Evolutionary conservation across 1,284 basidiomycete genomes (phyloP), one percentile per base, ranked within the genome.

Genomic region (Ustilago crameri): DNA sequence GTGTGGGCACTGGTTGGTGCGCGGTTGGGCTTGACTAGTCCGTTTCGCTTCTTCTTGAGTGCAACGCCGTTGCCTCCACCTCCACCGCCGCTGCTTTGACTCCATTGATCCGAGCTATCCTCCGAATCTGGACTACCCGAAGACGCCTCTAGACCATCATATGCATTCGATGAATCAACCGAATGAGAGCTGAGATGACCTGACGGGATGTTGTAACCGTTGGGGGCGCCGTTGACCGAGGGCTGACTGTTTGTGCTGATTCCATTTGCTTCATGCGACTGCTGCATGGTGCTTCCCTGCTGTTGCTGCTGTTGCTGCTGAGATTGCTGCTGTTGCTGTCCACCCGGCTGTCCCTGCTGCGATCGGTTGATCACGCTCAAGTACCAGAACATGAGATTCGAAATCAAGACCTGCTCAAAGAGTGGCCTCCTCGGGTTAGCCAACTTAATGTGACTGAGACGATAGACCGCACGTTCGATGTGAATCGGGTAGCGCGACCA

Each of bases 331-430:
- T 14, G 73, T 59, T 30, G 85, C 71, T 72, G 58, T 7, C 30
- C 38, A 9, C 37, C 60, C 30, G 45, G 30, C 57, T 85, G 85
- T 53, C 84, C 83, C 63, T 85, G 85, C 47, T 80, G 77, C 7
- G 85, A 83, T 32, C 87, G 93, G 83, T 98, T 97, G 85, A 98
- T 96, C 70, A 98, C 89, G n/a, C 93, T 92, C 38, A 98, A 87
- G 83, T 98, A 98, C 95, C 95, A 98, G 87, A 98, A 98, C 95
- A 98, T 98, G 75, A 98, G 87, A 84, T 98, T 98, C 79, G 93
- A 96, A 84, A 98, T 98, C 65, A 98, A 86, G 49, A 99, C 95
- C 84, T 99, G 95, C 85, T 99, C 96, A 80, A 96, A 98, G 17
- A 99, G 87, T 18, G 96, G 94, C 42, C 95, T 87, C 51, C 96